Evolutionary conservation across 352 stramenopile genomes (phyloP).

Genomic region (Phytophthora chlamydospora): DNA sequence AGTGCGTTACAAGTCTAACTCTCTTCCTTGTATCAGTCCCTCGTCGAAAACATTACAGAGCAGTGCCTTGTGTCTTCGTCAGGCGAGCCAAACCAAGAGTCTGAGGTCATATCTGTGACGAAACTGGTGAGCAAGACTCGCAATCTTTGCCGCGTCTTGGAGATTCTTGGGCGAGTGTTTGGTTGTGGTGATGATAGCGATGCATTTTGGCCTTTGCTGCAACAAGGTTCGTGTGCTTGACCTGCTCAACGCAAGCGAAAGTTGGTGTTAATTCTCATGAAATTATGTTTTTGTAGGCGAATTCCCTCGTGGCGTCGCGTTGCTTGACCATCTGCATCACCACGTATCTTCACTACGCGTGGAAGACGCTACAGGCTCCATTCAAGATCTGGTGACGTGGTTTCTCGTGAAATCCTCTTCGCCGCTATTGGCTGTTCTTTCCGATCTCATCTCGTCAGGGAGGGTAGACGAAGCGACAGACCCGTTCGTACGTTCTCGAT

Average conservation of each 20-base stretch:
- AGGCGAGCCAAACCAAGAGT: slow-evolving; percentile 14
- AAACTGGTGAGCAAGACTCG: slow-evolving; percentile 45
- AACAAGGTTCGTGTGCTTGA: slow-evolving; percentile 33
- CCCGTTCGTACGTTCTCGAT: slow-evolving; percentile 51
- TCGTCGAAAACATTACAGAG: slow-evolving; percentile 29
- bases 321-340: slow-evolving; percentile 57
- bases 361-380: slow-evolving; percentile 42
- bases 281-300: slow-evolving; percentile 31
- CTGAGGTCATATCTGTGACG: slow-evolving; percentile 30
- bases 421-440: slow-evolving; percentile 59
- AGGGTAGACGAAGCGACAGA: slow-evolving; percentile 52
- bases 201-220: slow-evolving; percentile 52
- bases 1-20: slow-evolving; percentile 1
- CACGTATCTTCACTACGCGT: slow-evolving; percentile 40
- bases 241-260: neutral
- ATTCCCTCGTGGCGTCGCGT: slow-evolving; percentile 56
- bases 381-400: slow-evolving; percentile 50
- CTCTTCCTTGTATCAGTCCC: slow-evolving; percentile 18
- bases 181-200: slow-evolving; percentile 25
- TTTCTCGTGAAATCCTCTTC: slow-evolving; percentile 59
- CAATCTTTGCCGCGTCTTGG: slow-evolving; percentile 39
- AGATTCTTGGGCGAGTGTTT: slow-evolving; percentile 38
- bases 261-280: slow-evolving; percentile 8
- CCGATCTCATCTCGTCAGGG: slow-evolving; percentile 54
- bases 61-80: slow-evolving; percentile 17